phyloP scores from a whole-genome alignment of 768 basidiomycete genomes.

The Kwoniella dendrophila region DNA sequence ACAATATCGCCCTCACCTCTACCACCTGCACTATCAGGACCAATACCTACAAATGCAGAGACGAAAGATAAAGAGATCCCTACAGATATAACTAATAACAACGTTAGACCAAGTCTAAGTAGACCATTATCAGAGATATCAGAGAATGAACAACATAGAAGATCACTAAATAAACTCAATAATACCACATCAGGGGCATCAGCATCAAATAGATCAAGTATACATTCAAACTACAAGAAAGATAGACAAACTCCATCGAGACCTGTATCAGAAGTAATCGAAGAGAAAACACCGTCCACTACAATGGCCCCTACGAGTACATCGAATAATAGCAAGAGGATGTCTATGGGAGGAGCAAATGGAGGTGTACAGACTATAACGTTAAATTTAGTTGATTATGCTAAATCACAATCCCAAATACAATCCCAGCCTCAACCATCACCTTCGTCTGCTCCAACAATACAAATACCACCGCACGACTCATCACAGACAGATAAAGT shows the following conservation, averaged over 20 bases:
- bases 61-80: too few relatives aligned
- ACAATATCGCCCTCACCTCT: background rate
- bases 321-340: conserved; percentile 2
- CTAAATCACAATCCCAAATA: conserved; percentile 14
- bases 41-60: background rate
- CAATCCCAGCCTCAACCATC: background rate
- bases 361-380: conserved; percentile 42
- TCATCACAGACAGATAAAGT: conserved; percentile 9
- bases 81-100: too few relatives aligned
- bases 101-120: conserved; percentile 15
- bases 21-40: background rate
- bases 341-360: conserved; percentile 11
- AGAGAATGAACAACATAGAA: conserved; percentile 33
- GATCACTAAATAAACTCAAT: conserved; percentile 7
- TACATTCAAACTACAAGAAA: conserved; percentile 9
- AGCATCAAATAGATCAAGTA: conserved; percentile 27
- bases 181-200: background rate
- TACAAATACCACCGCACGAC: conserved; percentile 11
- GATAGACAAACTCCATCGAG: background rate
- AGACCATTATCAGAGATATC: conserved; percentile 47
- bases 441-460: background rate
- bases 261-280: conserved; percentile 7
- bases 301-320: background rate
- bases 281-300: background rate
- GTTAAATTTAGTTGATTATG: conserved; percentile 47